Conservation (phyloP, 345 rosid species). For the Lumnitzera racemosa region DNA sequence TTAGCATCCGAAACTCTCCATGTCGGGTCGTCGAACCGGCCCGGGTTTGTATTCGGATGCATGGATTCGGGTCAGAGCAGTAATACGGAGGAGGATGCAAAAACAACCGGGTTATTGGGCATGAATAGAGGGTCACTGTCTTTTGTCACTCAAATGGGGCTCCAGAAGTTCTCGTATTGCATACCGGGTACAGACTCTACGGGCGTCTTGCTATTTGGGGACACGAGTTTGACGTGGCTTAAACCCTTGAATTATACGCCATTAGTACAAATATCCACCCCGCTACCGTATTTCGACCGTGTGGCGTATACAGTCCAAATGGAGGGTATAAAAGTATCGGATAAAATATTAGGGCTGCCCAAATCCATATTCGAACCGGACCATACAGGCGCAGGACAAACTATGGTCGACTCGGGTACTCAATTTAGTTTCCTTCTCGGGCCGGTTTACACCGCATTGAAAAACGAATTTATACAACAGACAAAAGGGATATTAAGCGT, state of each 20-base stretch:
- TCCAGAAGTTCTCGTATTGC: conserved; percentile 81
- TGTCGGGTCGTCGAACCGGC: conserved; percentile 38
- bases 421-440: conserved; percentile 88
- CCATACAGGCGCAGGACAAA: conserved; percentile 94
- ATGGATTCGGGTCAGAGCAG: conserved; percentile 67
- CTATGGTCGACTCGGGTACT: conserved; percentile 93
- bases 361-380: conserved; percentile 65
- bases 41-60: conserved; percentile 69
- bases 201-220: conserved; percentile 73
- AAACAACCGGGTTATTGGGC: conserved; percentile 72
- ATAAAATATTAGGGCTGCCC: conserved; percentile 44
- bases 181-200: conserved; percentile 67
- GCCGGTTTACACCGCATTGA: conserved; percentile 60
- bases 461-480: conserved; percentile 52
- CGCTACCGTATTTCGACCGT: conserved; percentile 77
- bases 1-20: conserved; percentile 61
- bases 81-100: conserved; percentile 59
- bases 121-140: conserved; percentile 91
- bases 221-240: conserved; percentile 53
- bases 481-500: conserved; percentile 39
- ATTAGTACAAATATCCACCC: conserved; percentile 51
- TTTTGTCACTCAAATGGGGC: conserved; percentile 71
- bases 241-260: conserved; percentile 75
- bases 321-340: conserved; percentile 74
- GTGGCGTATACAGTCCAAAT: conserved; percentile 91